phyloP scores from a whole-genome alignment of 495 filamentous ascomycete genomes.

The Talaromyces borbonicus region DNA sequence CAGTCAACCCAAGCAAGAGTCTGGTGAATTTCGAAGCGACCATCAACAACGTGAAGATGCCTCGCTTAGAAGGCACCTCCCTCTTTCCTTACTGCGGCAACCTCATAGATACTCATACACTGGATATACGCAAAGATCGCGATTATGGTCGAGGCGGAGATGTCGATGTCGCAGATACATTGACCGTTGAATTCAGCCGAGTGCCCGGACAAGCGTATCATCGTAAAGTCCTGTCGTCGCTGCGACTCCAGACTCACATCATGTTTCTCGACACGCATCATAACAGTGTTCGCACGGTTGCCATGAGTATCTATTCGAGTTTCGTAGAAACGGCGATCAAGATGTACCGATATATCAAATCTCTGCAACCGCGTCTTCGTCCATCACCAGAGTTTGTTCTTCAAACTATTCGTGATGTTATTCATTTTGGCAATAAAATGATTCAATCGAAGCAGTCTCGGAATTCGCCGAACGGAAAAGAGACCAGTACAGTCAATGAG shows the following conservation, averaged over 20 bases:
- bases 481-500: constrained; percentile 9
- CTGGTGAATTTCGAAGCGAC: constrained; percentile 74
- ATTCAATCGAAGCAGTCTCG: constrained; percentile 46
- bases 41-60: constrained; percentile 45
- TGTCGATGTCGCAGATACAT: constrained; percentile 41
- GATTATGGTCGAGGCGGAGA: constrained; percentile 32
- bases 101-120: constrained; percentile 59
- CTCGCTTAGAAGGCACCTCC: constrained; percentile 32
- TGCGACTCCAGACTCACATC: constrained; percentile 77
- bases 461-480: constrained; percentile 36
- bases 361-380: constrained; percentile 44
- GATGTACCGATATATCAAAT: constrained; percentile 68
- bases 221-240: constrained; percentile 65
- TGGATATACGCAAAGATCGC: constrained; percentile 61
- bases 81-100: constrained; percentile 85
- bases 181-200: constrained; percentile 67
- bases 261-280: constrained; percentile 84
- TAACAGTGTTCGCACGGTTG: constrained; percentile 58
- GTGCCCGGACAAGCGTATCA: constrained; percentile 64
- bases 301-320: constrained; percentile 62
- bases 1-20: constrained; percentile 67
- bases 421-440: constrained; percentile 53
- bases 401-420: constrained; percentile 54
- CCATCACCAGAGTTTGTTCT: constrained; percentile 47
- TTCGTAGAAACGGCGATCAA: constrained; percentile 74